phyloP scores from a whole-genome alignment of 352 stramenopile genomes.

The Globisporangium barbulae region DNA sequence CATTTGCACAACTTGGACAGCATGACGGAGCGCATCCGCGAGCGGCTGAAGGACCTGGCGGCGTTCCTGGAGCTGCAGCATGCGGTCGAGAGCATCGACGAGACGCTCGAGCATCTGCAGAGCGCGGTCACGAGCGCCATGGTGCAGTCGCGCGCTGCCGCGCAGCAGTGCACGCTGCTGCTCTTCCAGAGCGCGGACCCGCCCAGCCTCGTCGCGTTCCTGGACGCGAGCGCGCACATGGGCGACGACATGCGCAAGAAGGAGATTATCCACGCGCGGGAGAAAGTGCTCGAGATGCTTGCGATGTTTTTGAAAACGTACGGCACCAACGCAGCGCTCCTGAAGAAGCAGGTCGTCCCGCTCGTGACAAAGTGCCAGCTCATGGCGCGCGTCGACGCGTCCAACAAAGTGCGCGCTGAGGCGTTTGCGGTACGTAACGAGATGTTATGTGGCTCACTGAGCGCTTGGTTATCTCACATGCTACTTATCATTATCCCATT shows the following conservation, averaged over 20 bases:
- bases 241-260: constrained; percentile 55
- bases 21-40: constrained; percentile 41
- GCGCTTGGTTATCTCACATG: background rate
- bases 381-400: constrained; percentile 51
- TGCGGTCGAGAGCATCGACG: constrained; percentile 62
- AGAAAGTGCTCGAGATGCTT: constrained; percentile 49
- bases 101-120: constrained; percentile 57
- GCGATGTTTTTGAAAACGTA: constrained; percentile 49
- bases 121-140: constrained; percentile 42
- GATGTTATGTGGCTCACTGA: background rate
- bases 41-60: constrained; percentile 57
- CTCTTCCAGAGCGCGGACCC: constrained; percentile 55
- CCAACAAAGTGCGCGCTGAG: constrained; percentile 60
- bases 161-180: constrained; percentile 62
- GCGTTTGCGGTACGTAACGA: constrained; percentile 34
- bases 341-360: constrained; percentile 41
- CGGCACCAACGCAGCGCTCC: constrained; percentile 41
- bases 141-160: constrained; percentile 47
- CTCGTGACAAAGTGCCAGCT: constrained; percentile 42
- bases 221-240: constrained; percentile 45
- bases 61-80: constrained; percentile 57
- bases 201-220: constrained; percentile 52
- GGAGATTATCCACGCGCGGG: constrained; percentile 45
- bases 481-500: background rate
- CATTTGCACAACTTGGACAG: too few species aligned